Evolutionary conservation across 2,329 filamentous ascomycete species (phyloP).

Genomic region (Phoma sp.): DNA sequence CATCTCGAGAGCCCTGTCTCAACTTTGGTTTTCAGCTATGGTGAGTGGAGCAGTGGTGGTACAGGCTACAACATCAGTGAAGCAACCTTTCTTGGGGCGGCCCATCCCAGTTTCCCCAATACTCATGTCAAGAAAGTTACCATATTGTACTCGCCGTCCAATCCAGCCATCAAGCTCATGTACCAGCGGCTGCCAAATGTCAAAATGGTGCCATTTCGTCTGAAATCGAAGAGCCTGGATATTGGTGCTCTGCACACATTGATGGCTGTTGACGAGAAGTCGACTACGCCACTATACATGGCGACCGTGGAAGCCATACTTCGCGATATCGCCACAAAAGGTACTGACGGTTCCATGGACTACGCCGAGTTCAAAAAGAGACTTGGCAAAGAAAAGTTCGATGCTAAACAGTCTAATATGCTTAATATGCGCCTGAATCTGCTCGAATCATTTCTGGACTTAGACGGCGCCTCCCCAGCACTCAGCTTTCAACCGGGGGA

Average conservation of each 20-base stretch:
- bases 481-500: conserved; percentile 51
- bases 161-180: conserved; percentile 24
- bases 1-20: conserved; percentile 60
- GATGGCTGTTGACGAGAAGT: conserved; percentile 26
- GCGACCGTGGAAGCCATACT: conserved; percentile 54
- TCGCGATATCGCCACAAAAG: conserved; percentile 59
- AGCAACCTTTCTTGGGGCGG: conserved; percentile 60
- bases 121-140: conserved; percentile 26
- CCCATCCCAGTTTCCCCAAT: conserved; percentile 18
- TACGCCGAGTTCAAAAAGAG: conserved; percentile 49
- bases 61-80: conserved; percentile 61
- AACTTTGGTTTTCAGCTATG: conserved; percentile 65
- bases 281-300: conserved; percentile 61
- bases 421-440: conserved; percentile 66
- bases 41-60: conserved; percentile 50
- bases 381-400: conserved; percentile 23
- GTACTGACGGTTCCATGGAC: conserved; percentile 55
- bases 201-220: conserved; percentile 53
- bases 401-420: conserved; percentile 56
- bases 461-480: conserved; percentile 12
- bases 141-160: conserved; percentile 34
- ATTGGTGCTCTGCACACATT: conserved; percentile 54
- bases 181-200: conserved; percentile 48
- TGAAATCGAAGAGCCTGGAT: conserved; percentile 58
- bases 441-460: conserved; percentile 68